A percentile compares a stretch with the other conserved stretches of the same genome.
phyloP scores from a whole-genome alignment of 2,329 filamentous ascomycete species.

The Sporothrix variecibatus region DNA sequence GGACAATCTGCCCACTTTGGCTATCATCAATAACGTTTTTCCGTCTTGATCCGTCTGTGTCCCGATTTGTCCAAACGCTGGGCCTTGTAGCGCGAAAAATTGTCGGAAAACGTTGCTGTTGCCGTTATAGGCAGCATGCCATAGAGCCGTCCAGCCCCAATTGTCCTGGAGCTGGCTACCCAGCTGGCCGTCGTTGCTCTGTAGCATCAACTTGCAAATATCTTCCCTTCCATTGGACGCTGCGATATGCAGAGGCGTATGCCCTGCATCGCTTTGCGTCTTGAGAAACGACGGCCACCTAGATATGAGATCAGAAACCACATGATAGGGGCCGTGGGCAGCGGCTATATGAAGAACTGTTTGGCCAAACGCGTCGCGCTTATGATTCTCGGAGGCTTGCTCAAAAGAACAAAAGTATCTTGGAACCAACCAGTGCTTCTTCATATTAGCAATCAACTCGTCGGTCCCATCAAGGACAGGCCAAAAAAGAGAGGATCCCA shows the following conservation, averaged over 20 bases:
- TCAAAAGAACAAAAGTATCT: neutral
- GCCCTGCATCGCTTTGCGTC: neutral
- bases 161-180: neutral
- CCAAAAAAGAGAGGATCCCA: neutral
- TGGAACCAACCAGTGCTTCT: neutral
- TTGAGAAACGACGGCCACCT: neutral
- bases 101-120: neutral
- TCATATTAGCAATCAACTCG: neutral
- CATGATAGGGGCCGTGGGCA: neutral
- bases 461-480: neutral
- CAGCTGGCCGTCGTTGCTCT: neutral
- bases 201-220: neutral
- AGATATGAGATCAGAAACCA: neutral
- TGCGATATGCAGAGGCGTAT: neutral
- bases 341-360: neutral
- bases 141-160: neutral
- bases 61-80: neutral
- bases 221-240: neutral
- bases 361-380: neutral
- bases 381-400: neutral
- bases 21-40: neutral
- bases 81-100: neutral
- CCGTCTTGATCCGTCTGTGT: neutral
- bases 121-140: neutral
- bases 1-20: neutral